Percentiles rank a stretch among this genome's conserved stretches.
These are phyloP conservation scores for Rachicladosporium sp. DNA, from an alignment of 2,329 filamentous ascomycete species.

Conservation along the genomic window DNA sequence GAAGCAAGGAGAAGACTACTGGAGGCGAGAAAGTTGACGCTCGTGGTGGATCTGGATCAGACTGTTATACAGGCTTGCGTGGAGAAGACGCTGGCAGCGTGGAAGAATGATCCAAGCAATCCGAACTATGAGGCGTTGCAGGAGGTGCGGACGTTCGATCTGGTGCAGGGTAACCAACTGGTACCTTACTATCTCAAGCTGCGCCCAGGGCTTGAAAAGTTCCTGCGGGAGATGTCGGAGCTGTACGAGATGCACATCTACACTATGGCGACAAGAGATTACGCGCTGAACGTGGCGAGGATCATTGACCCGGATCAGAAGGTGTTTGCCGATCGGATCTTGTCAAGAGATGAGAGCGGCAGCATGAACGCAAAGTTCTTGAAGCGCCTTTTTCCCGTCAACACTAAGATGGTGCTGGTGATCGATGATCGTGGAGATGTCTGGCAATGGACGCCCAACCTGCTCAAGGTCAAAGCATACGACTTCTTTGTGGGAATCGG, in stretches of 20 bases:
- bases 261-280: conserved; percentile 97
- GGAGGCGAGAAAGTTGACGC: conserved; percentile 67
- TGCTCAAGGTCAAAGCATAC: conserved; percentile 90
- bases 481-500: conserved; percentile 98
- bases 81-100: conserved; percentile 90
- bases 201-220: conserved; percentile 71
- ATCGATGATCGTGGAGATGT: conserved; percentile 96
- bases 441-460: conserved; percentile 84
- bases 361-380: conserved; percentile 84
- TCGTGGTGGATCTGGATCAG: conserved; percentile 95
- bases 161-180: conserved; percentile 71
- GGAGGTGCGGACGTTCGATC: conserved; percentile 76
- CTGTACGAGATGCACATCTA: conserved; percentile 96
- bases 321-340: conserved; percentile 85
- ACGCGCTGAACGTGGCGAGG: conserved; percentile 79
- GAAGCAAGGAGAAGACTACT: conserved; percentile 76
- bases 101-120: conserved; percentile 78
- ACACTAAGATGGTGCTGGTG: conserved; percentile 98
- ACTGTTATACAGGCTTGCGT: conserved; percentile 98
- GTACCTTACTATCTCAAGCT: conserved; percentile 98
- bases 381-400: conserved; percentile 83
- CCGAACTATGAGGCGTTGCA: conserved; percentile 86
- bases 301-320: conserved; percentile 85
- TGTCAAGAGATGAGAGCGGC: conserved; percentile 93
- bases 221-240: conserved; percentile 63